Percentiles rank a stretch among this genome's conserved stretches.
phyloP scores from a whole-genome alignment of 441 rosid genomes.

The Gossypium laxum region DNA sequence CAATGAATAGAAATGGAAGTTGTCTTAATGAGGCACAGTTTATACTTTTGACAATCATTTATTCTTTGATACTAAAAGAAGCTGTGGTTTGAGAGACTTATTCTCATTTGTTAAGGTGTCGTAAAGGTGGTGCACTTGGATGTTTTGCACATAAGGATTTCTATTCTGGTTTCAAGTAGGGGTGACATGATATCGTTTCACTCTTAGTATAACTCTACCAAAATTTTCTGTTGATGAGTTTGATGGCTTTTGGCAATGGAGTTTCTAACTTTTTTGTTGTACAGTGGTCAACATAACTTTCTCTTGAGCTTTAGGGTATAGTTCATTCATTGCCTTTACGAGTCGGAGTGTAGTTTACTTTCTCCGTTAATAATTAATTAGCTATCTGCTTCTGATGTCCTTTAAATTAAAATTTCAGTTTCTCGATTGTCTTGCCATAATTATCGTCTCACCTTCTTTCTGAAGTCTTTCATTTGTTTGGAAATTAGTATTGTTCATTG shows the following conservation, averaged over 20 bases:
- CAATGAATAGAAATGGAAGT: conserved; percentile 16
- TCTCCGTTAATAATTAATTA: background rate
- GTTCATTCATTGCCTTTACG: background rate
- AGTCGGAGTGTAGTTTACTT: background rate
- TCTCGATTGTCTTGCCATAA: background rate
- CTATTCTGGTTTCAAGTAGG: background rate
- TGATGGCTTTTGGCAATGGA: background rate
- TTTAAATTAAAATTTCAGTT: background rate
- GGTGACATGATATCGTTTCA: background rate
- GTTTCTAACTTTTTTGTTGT: background rate
- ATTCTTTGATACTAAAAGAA: background rate
- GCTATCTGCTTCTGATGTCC: background rate
- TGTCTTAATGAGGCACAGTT: conserved; percentile 2
- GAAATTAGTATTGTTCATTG: background rate
- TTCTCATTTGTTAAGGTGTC: conserved; percentile 2
- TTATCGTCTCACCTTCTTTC: background rate
- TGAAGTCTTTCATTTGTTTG: background rate
- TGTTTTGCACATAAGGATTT: background rate
- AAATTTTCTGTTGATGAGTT: background rate
- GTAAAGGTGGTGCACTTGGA: conserved; percentile 5
- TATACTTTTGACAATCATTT: background rate
- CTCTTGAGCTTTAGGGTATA: background rate
- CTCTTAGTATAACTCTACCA: background rate
- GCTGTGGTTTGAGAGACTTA: conserved; percentile 9
- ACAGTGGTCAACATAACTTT: background rate